phyloP scores from a whole-genome alignment of 495 filamentous ascomycete species.

The Annulohypoxylon stygium region DNA sequence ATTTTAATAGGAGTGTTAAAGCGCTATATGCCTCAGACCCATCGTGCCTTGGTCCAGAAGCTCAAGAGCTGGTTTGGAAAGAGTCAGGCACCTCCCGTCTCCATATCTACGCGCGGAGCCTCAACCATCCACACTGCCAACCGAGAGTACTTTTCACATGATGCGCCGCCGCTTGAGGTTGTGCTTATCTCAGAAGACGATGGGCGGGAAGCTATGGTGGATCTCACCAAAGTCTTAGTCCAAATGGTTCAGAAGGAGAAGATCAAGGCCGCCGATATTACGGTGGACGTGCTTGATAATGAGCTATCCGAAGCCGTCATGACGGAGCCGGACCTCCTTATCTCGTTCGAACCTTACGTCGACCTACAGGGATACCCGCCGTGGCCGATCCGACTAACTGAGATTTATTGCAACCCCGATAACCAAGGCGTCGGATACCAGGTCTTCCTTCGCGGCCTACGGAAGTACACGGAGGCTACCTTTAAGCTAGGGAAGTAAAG shows the following conservation, averaged over 20 bases:
- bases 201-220: slow-evolving; percentile 91
- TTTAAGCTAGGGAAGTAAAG: slow-evolving; percentile 87
- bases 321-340: slow-evolving; percentile 87
- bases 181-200: slow-evolving; percentile 90
- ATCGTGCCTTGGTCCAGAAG: slow-evolving; percentile 77
- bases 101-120: slow-evolving; percentile 81
- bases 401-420: slow-evolving; percentile 85
- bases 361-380: slow-evolving; percentile 93
- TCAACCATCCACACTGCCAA: slow-evolving; percentile 63
- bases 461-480: slow-evolving; percentile 86
- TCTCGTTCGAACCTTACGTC: slow-evolving; percentile 85
- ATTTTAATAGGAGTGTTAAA: slow-evolving; percentile 81
- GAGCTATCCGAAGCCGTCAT: slow-evolving; percentile 79
- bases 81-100: slow-evolving; percentile 71
- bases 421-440: slow-evolving; percentile 89
- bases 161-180: slow-evolving; percentile 71
- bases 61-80: slow-evolving; percentile 87
- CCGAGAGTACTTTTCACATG: slow-evolving; percentile 36
- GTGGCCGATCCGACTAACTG: slow-evolving; percentile 94
- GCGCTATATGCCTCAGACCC: slow-evolving; percentile 80
- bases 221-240: slow-evolving; percentile 92
- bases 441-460: slow-evolving; percentile 85
- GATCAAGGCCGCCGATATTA: slow-evolving; percentile 81
- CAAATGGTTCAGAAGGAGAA: slow-evolving; percentile 95
- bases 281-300: slow-evolving; percentile 86